Base-by-base conservation (phyloP, 306 rosid species). In the Purshia tridentata region DNA sequence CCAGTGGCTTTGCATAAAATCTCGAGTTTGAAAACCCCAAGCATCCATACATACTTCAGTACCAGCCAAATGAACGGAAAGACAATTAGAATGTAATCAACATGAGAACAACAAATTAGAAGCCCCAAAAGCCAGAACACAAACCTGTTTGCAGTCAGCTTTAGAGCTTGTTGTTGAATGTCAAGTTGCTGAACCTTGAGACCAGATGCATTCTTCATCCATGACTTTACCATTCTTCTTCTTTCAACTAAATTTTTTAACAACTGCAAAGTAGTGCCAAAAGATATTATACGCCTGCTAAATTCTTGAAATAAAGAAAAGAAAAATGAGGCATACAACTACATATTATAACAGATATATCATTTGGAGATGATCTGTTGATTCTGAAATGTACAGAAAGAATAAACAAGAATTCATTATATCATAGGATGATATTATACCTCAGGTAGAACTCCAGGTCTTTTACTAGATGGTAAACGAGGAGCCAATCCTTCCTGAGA, bases 131-230 rank as follows among this genome's bases (percentile, higher is more conserved):
- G 5, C 15, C 67, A 50, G 2, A 54, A 70, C 57, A 67, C 67
- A 58, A 69, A 94, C 99, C 97, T 94, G 86, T 94, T 89, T 77
- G 99, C 99, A 64, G 96, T 91, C 78, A 94, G 96, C 92, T 94
- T 94, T 53, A 94, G 84, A 73, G 99, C 99, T 86, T 94, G 99
- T 82, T 94, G 99, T 77, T 84, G 93, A 81, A 94, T 87, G 88
- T 94, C 99, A 65, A 88, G 76, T 76, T 94, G 98, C 83, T 88
- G 99, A 67, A 81, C 73, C 83, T 85, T 87, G 76, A 94, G 87
- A 84, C 97, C 96, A 61, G 95, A 81, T 67, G 88, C 95, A 41
- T 67, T 85, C 89, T 89, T 91, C 96, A 94, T 94, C 97, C 87
- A 86, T 65, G 84, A 77, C 86, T 94, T 94, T 8, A 88, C 96